phyloP scores from a whole-genome alignment of 768 basidiomycete genomes.

The Boletus speciosus region DNA sequence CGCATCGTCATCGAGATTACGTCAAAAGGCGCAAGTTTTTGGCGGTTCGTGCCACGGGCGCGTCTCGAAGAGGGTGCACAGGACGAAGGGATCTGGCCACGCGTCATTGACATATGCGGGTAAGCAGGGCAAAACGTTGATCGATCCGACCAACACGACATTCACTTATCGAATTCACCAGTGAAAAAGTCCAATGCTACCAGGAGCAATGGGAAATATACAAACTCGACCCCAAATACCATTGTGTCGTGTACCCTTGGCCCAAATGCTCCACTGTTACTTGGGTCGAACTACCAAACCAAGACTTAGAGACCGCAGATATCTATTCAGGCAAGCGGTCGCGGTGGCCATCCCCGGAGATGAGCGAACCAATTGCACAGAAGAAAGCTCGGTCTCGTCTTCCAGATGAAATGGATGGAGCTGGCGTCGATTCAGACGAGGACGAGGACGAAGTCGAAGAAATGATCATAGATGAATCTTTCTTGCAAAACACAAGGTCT shows the following conservation, averaged over 20 bases:
- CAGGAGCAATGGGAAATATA: slow-evolving; percentile 87
- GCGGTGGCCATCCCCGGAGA: slow-evolving; percentile 25
- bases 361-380: slow-evolving; percentile 7
- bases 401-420: slow-evolving; percentile 20
- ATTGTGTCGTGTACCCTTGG: slow-evolving; percentile 51
- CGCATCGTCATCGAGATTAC: slow-evolving; percentile 72
- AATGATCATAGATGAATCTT: slow-evolving; percentile 43
- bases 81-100: slow-evolving; percentile 72
- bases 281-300: slow-evolving; percentile 14
- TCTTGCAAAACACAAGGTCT: slow-evolving; percentile 16
- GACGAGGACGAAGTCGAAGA: slow-evolving; percentile 48
- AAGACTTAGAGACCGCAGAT: slow-evolving; percentile 5
- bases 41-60: slow-evolving; percentile 79
- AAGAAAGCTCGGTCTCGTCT: slow-evolving; percentile 28
- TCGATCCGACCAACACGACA: slow-evolving; percentile 1
- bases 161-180: slow-evolving; percentile 26
- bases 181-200: slow-evolving; percentile 48
- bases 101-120: slow-evolving; percentile 67
- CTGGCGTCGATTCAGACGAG: slow-evolving; percentile 35
- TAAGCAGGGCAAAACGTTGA: slow-evolving; percentile 34
- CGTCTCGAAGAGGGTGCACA: slow-evolving; percentile 50
- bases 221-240: slow-evolving; percentile 74
- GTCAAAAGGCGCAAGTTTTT: slow-evolving; percentile 52
- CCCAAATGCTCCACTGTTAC: slow-evolving; percentile 33
- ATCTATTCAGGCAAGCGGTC: slow-evolving; percentile 26